Evolutionary conservation across 306 rosid genomes (phyloP).

Genomic region (Canavalia ensiformis): DNA sequence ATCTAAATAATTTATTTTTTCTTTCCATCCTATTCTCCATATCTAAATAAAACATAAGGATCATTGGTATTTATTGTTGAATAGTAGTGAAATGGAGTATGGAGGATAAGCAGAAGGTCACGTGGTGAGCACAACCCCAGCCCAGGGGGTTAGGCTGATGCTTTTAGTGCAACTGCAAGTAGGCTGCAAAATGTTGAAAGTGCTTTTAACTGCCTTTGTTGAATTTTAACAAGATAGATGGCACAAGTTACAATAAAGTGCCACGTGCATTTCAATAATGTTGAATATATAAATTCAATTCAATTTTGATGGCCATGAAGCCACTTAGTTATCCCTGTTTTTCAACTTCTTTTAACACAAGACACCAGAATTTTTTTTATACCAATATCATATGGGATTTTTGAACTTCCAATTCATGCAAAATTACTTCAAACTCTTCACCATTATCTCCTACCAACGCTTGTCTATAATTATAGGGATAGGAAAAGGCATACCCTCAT

Average conservation of each 20-base stretch:
- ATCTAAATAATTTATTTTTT: too few species aligned
- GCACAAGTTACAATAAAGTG: background rate
- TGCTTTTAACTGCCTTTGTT: background rate
- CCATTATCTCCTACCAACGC: background rate
- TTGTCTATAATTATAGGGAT: too few species aligned
- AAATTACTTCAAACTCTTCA: background rate
- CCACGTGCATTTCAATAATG: background rate
- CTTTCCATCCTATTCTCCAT: too few species aligned
- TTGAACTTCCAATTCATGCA: background rate
- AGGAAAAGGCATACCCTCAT: too few species aligned
- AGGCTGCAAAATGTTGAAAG: background rate
- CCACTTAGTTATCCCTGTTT: background rate
- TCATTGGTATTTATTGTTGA: background rate
- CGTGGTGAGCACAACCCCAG: background rate
- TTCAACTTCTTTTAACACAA: background rate
- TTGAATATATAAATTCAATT: background rate
- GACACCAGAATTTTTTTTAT: background rate
- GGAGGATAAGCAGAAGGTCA: background rate
- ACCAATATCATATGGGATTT: background rate
- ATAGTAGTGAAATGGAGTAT: background rate
- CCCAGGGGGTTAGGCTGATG: background rate
- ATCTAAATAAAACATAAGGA: too few species aligned
- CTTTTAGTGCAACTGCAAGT: conserved; percentile 15
- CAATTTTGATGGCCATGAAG: conserved; percentile 27
- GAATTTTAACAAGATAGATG: background rate